These are phyloP conservation scores for Cucurbita moschata DNA, from an alignment of 306 rosid species.

Conservation along the genomic window DNA sequence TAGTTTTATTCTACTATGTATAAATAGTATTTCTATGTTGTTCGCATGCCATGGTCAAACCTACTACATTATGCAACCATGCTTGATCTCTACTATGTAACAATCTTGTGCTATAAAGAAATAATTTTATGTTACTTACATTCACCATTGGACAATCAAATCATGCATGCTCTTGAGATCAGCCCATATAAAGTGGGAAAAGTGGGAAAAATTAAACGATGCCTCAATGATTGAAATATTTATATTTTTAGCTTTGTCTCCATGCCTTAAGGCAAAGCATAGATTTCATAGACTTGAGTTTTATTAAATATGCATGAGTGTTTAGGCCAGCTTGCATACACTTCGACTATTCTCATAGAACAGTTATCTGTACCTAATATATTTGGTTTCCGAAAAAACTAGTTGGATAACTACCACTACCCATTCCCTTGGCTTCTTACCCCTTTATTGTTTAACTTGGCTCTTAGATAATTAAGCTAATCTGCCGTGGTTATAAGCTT, in stretches of 20 bases:
- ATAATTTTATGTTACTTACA: background rate
- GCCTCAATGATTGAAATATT: background rate
- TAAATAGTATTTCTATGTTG: background rate
- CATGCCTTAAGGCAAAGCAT: background rate
- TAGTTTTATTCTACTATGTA: background rate
- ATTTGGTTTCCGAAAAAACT: background rate
- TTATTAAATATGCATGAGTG: too few species aligned
- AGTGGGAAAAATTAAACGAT: background rate
- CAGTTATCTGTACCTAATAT: background rate
- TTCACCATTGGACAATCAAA: background rate
- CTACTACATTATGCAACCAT: background rate
- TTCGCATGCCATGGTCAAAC: background rate
- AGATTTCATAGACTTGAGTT: too few species aligned
- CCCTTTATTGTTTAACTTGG: background rate
- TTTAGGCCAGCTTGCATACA: too few species aligned
- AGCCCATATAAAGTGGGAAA: background rate
- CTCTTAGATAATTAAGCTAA: background rate
- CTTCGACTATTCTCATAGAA: background rate
- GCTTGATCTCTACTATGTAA: background rate
- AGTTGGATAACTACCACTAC: background rate
- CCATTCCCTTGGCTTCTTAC: background rate
- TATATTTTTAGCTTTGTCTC: background rate
- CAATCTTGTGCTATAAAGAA: background rate
- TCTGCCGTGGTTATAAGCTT: background rate
- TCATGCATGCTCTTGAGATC: background rate